Conservation (phyloP, 164 flowering plant genomes). For the Vitis riparia region DNA sequence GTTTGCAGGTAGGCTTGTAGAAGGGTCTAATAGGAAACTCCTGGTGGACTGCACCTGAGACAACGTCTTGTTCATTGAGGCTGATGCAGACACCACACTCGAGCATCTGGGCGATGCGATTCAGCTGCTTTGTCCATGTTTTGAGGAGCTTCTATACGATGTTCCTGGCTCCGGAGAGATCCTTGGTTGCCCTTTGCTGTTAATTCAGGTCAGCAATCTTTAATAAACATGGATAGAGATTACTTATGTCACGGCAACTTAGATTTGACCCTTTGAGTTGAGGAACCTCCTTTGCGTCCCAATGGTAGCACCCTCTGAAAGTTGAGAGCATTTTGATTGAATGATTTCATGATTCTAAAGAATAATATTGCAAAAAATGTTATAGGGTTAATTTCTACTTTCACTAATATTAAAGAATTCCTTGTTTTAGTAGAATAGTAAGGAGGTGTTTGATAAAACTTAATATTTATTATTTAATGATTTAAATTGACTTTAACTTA, state of each 20-base stretch:
- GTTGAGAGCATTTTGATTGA: no score
- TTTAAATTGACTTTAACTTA: no score
- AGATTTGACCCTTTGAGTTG: no score
- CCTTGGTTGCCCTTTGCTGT: neutral
- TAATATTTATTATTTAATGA: no score
- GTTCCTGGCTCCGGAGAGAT: neutral
- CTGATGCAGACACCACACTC: conserved; percentile 3
- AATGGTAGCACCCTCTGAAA: no score
- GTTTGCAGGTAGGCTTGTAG: conserved; percentile 31
- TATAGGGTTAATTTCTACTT: no score
- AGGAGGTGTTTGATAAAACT: no score
- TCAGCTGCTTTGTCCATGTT: neutral
- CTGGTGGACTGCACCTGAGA: conserved; percentile 23
- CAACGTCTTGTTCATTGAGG: neutral
- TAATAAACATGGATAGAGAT: neutral
- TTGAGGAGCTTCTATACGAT: neutral
- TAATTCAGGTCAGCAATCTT: neutral
- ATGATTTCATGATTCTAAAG: no score
- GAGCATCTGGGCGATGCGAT: neutral
- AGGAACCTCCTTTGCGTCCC: no score
- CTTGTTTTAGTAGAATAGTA: no score
- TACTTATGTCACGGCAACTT: neutral
- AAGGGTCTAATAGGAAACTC: conserved; percentile 21
- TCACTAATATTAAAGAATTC: no score
- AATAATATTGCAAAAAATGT: no score